phyloP scores from a whole-genome alignment of 2,329 filamentous ascomycete genomes.

The Torrubiella hemipterigena region DNA sequence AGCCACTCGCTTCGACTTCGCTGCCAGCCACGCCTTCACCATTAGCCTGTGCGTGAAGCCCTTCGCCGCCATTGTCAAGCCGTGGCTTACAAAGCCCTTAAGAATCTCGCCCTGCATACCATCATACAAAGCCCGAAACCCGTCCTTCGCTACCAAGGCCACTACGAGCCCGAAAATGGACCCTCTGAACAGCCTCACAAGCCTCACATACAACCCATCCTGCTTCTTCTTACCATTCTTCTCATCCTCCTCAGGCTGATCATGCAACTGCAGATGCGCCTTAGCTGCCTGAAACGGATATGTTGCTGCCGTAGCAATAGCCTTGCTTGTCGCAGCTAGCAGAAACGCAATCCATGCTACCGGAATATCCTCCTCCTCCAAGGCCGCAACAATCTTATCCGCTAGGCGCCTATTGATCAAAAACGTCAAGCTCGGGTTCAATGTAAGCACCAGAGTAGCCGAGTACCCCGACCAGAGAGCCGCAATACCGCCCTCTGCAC shows the following conservation, averaged over 20 bases:
- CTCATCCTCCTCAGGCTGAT: slow-evolving; percentile 1
- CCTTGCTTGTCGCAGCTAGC: slow-evolving; percentile 66
- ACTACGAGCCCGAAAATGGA: slow-evolving; percentile 54
- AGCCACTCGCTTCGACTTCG: slow-evolving; percentile 14
- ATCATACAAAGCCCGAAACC: slow-evolving; percentile 57
- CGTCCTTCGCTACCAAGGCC: slow-evolving; percentile 49
- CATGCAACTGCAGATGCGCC: slow-evolving; percentile 55
- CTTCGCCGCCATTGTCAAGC: slow-evolving; percentile 79
- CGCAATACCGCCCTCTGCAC: slow-evolving; percentile 53
- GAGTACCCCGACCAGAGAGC: slow-evolving; percentile 88
- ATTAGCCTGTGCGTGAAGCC: slow-evolving; percentile 62
- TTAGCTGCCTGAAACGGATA: slow-evolving; percentile 86
- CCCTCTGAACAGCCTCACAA: slow-evolving; percentile 16
- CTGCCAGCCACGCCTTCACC: slow-evolving; percentile 57
- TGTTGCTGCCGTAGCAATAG: slow-evolving; percentile 60
- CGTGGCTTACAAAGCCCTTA: slow-evolving; percentile 77
- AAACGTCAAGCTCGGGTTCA: slow-evolving; percentile 82
- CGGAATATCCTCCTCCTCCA: slow-evolving; percentile 28
- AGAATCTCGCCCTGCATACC: slow-evolving; percentile 66
- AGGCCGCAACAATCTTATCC: slow-evolving; percentile 39
- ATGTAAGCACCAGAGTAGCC: slow-evolving; percentile 63
- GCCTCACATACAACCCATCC: slow-evolving; percentile 6
- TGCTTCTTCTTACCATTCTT: slow-evolving; percentile 1
- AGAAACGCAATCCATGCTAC: slow-evolving; percentile 29
- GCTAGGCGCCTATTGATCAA: slow-evolving; percentile 66